Percentiles rank a stretch among this genome's conserved stretches.
Evolutionary conservation across 306 rosid genomes (phyloP).

Genomic region (Glycyrrhiza uralensis): DNA sequence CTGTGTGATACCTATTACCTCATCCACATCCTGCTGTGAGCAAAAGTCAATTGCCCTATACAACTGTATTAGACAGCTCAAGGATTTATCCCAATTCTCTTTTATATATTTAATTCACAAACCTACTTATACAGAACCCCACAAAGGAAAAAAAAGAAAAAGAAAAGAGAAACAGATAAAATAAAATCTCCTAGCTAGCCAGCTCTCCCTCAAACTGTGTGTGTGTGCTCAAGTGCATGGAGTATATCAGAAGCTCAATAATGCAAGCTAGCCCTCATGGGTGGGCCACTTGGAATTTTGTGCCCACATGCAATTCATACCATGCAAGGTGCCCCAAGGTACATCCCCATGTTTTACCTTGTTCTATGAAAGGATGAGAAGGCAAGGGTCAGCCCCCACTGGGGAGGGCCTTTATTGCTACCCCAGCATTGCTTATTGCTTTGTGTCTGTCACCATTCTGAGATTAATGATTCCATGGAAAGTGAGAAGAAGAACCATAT

Average conservation of each 20-base stretch:
- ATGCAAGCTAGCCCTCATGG: slow-evolving; percentile 24
- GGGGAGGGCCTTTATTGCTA: slow-evolving; percentile 29
- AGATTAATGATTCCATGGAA: slow-evolving; percentile 25
- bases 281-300: slow-evolving; percentile 32
- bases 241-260: not conserved
- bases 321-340: slow-evolving; percentile 26
- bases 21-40: not conserved
- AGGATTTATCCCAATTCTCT: not conserved
- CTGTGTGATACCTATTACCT: not conserved
- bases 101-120: not conserved
- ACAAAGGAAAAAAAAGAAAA: not conserved
- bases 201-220: no score
- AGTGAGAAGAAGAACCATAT: slow-evolving; percentile 10
- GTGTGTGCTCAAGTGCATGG: not conserved
- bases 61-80: slow-evolving; percentile 24
- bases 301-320: slow-evolving; percentile 30
- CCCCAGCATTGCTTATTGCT: slow-evolving; percentile 15
- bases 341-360: slow-evolving; percentile 29
- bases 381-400: slow-evolving; percentile 9
- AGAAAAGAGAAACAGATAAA: not conserved
- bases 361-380: slow-evolving; percentile 27
- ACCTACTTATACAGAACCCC: not conserved
- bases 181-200: not conserved
- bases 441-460: slow-evolving; percentile 23
- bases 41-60: slow-evolving; percentile 25